Evolutionary conservation across 1,284 basidiomycete species (phyloP).

Genomic region (Naganishia albida): DNA sequence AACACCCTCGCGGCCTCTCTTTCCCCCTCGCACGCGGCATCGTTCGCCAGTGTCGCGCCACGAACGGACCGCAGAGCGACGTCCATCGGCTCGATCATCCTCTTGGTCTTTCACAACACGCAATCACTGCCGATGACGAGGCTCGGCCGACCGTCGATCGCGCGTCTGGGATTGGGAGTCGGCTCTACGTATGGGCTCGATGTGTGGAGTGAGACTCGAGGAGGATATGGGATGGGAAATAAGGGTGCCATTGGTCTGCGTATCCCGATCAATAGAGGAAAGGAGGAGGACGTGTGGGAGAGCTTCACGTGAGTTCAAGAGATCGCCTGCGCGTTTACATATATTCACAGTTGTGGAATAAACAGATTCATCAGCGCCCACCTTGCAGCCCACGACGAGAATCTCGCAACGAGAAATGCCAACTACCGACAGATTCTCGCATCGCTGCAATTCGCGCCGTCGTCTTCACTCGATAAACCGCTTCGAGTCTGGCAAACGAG

Average conservation of each 20-base stretch:
- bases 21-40: slow-evolving; percentile 1
- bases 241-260: slow-evolving; percentile 91
- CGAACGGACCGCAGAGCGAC: slow-evolving; percentile 42
- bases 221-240: slow-evolving; percentile 74
- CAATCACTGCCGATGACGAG: slow-evolving; percentile 39
- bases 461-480: slow-evolving; percentile 55
- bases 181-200: slow-evolving; percentile 13
- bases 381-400: slow-evolving; percentile 77
- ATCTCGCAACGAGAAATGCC: slow-evolving; percentile 68
- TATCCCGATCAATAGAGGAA: slow-evolving; percentile 64
- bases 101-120: slow-evolving; percentile 52
- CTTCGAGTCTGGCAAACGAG: slow-evolving; percentile 75
- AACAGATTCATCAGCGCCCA: slow-evolving; percentile 90
- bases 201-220: slow-evolving; percentile 35
- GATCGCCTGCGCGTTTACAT: slow-evolving; percentile 20
- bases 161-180: slow-evolving; percentile 38
- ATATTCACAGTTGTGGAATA: slow-evolving; percentile 30
- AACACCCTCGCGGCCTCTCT: slow-evolving; percentile 10
- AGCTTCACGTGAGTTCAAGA: slow-evolving; percentile 70
- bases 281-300: slow-evolving; percentile 64
- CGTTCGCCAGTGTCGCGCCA: slow-evolving; percentile 6
- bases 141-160: slow-evolving; percentile 42
- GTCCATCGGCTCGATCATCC: slow-evolving; percentile 47
- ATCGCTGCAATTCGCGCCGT: slow-evolving; percentile 73
- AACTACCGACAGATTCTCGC: slow-evolving; percentile 80